Evolutionary conservation across 805 yeast species (phyloP), one percentile per base, ranked within the genome.

Genomic region (Metschnikowia reukaufii): DNA sequence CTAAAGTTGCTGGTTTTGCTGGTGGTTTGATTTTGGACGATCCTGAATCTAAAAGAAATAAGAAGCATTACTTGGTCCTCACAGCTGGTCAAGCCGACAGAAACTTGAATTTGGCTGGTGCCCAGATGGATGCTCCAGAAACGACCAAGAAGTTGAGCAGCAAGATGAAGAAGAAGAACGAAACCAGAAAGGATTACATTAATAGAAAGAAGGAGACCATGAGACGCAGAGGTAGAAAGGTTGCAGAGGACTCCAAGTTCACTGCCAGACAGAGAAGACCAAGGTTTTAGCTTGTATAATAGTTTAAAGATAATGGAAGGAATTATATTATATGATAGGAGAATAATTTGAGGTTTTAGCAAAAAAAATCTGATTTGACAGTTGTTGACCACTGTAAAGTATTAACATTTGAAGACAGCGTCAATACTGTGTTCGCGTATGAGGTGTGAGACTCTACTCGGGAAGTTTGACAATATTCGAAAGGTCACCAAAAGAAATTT

Each of bases 1-100:
- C 99, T 8, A 92, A 90, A 66, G 83, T 86, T 5, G 85, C 97
- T 0, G 99, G 99, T 1, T 94, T 94, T 65, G 92, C 89, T 47
- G 97, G 99, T 61, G 99, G 99, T 52, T 74, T 92, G 55, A 90
- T 94, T 19, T 79, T 92, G 32, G 99, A 94, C 66, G 92, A 91
- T 51, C 95, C 96, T 4, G 97, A 94, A 58, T 82, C 90, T 30
- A 91, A 88, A 64, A 88, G 86, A 66, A 88, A 92, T 63, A 89
- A 85, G 66, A 94, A 94, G 68, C 88, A 86, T 65, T 94, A 94
- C 63, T 70, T 94, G 49, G 97, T 94, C 16, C 72, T 94, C 51
- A 85, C 91, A 40, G 96, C 97, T 1, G 96, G 96, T 48, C 77
- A 77, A 45, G 73, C 86, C n/a, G 87, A 84, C 4, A 79, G 84